These are phyloP conservation scores for Sporisorium scitamineum DNA, from an alignment of 1,284 basidiomycete genomes.

Conservation along the genomic window DNA sequence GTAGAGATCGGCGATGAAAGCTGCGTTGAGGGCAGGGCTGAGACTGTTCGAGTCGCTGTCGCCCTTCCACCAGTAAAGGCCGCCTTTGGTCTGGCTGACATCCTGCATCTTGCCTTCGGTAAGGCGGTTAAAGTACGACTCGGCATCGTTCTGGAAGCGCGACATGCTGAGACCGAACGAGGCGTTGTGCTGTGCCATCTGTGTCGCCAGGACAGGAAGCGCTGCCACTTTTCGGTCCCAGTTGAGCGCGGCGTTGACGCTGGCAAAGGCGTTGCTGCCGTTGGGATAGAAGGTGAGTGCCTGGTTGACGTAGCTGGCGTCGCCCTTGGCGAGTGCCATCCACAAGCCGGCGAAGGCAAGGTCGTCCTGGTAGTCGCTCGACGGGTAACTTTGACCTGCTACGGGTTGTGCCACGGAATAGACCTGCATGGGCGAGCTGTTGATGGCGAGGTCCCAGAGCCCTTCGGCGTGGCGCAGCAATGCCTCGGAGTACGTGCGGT, in stretches of 20 bases:
- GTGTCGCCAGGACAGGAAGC: slow-evolving; percentile 77
- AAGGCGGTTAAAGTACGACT: slow-evolving; percentile 81
- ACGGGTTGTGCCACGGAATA: slow-evolving; percentile 78
- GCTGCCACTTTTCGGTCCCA: slow-evolving; percentile 88
- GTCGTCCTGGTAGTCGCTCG: slow-evolving; percentile 74
- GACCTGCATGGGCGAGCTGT: slow-evolving; percentile 69
- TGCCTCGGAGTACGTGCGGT: slow-evolving; percentile 78
- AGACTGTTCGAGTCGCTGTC: slow-evolving; percentile 83
- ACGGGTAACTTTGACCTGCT: slow-evolving; percentile 78
- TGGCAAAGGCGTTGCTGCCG: slow-evolving; percentile 73
- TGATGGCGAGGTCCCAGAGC: slow-evolving; percentile 79
- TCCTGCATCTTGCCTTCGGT: slow-evolving; percentile 74
- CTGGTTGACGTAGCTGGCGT: slow-evolving; percentile 75
- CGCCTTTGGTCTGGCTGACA: slow-evolving; percentile 72
- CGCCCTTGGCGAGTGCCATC: slow-evolving; percentile 79
- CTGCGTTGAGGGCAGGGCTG: slow-evolving; percentile 86
- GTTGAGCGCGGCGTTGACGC: slow-evolving; percentile 79
- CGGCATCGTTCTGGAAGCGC: slow-evolving; percentile 79
- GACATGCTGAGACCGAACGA: slow-evolving; percentile 77
- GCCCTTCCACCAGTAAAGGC: slow-evolving; percentile 81
- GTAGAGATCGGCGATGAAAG: slow-evolving; percentile 83
- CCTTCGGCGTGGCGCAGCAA: slow-evolving; percentile 80
- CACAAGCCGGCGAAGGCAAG: slow-evolving; percentile 79
- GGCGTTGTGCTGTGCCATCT: slow-evolving; percentile 70
- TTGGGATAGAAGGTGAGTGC: slow-evolving; percentile 77